A percentile compares a stretch with the other conserved stretches of the same genome.
Evolutionary conservation across 768 basidiomycete genomes (phyloP).

Genomic region (Kwoniella shandongensis): DNA sequence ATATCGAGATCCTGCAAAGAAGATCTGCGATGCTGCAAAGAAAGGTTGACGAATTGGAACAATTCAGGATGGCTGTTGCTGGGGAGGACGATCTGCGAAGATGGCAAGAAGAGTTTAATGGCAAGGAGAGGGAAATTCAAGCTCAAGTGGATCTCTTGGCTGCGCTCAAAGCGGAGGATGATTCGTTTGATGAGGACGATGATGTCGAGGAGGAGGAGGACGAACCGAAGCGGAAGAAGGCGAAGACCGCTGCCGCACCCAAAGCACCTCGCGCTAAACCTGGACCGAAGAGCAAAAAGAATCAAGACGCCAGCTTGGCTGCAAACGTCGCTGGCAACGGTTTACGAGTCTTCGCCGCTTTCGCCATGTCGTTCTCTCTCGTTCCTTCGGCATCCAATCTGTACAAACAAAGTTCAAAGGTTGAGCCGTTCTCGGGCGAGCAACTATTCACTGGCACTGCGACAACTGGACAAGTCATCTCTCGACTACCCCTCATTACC

Average conservation of each 20-base stretch:
- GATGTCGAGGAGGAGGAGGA: conserved; percentile 32
- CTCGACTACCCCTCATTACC: conserved; percentile 41
- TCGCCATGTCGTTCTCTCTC: conserved; percentile 45
- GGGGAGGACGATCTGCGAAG: conserved; percentile 28
- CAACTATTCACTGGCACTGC: conserved; percentile 15
- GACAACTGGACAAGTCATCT: conserved; percentile 35
- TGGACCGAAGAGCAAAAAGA: conserved; percentile 21
- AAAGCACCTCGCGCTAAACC: conserved; percentile 15
- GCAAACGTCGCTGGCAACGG: conserved; percentile 13
- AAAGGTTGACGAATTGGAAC: conserved; percentile 40
- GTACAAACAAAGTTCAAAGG: conserved; percentile 12
- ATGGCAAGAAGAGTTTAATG: conserved; percentile 40
- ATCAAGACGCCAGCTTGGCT: neutral
- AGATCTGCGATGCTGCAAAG: conserved; percentile 35
- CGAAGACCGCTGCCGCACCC: conserved; percentile 10
- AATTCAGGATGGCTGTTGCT: conserved; percentile 31
- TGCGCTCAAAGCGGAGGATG: conserved; percentile 16
- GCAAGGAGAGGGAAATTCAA: conserved; percentile 22
- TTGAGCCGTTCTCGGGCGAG: conserved; percentile 11
- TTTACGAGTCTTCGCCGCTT: conserved; percentile 43
- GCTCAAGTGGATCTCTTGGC: conserved; percentile 18
- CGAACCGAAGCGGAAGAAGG: conserved; percentile 31
- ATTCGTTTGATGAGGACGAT: conserved; percentile 16
- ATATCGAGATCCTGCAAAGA: conserved; percentile 46
- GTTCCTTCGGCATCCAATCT: conserved; percentile 41